phyloP scores from a whole-genome alignment of 176 grass and related monocot genomes.

The Raddia guianensis region DNA sequence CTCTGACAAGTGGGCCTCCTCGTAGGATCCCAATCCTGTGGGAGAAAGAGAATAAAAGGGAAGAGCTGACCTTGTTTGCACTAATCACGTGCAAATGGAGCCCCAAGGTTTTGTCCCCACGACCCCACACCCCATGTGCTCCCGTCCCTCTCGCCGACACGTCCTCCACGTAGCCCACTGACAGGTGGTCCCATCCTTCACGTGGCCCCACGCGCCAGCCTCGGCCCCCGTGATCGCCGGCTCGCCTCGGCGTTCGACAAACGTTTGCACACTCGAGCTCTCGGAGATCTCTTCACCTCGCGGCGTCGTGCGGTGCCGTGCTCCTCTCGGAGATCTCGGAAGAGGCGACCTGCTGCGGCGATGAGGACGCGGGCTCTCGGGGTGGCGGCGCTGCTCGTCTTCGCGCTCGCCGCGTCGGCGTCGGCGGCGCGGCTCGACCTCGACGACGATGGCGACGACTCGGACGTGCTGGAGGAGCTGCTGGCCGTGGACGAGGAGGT shows the following conservation, averaged over 20 bases:
- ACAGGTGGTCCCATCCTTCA: not conserved
- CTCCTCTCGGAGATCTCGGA: conserved; percentile 39
- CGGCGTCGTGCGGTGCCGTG: conserved; percentile 32
- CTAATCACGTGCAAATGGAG: conserved; percentile 31
- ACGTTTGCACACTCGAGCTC: conserved; percentile 46
- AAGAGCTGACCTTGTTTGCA: conserved; percentile 23
- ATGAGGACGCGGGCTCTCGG: conserved; percentile 31
- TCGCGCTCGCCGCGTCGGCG: conserved; percentile 33
- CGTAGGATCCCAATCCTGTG: too few relatives aligned
- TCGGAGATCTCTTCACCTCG: conserved; percentile 21
- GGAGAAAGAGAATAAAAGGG: too few relatives aligned
- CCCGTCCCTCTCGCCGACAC: not conserved
- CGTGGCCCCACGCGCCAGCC: not conserved
- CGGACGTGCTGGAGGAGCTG: conserved; percentile 70
- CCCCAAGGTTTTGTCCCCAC: conserved; percentile 29
- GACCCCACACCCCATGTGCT: conserved; percentile 45
- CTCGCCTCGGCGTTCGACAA: conserved; percentile 11
- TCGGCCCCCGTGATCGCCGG: not conserved
- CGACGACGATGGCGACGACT: conserved; percentile 59
- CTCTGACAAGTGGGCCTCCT: too few relatives aligned
- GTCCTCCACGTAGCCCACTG: not conserved
- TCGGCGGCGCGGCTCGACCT: conserved; percentile 50
- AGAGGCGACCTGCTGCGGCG: not conserved
- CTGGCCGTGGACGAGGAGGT: conserved; percentile 81
- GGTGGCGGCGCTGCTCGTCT: conserved; percentile 30